phyloP scores from a whole-genome alignment of 441 rosid genomes.

The Jatropha multifida region DNA sequence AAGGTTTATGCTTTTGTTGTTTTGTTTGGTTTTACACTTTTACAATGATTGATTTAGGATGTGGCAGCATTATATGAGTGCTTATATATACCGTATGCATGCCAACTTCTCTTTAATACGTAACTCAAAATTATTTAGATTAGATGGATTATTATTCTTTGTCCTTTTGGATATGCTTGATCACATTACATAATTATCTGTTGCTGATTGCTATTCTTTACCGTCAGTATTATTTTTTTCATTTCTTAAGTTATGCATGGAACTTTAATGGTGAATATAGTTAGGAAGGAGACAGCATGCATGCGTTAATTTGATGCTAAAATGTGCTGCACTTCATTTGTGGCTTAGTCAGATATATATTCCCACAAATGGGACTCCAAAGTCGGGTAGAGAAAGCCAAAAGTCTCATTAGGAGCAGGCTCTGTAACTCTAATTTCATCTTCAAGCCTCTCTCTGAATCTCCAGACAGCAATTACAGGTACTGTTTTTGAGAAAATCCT shows the following conservation, averaged over 20 bases:
- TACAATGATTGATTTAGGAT: too few species aligned
- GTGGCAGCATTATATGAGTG: too few species aligned
- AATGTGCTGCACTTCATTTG: neutral
- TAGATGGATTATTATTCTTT: too few species aligned
- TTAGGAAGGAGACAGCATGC: neutral
- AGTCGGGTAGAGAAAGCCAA: slow-evolving; percentile 50
- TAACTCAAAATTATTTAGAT: too few species aligned
- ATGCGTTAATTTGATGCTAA: neutral
- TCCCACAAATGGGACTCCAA: slow-evolving; percentile 45
- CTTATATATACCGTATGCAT: too few species aligned
- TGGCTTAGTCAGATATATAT: neutral
- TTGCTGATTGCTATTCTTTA: neutral
- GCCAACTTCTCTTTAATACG: too few species aligned
- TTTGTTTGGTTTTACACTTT: too few species aligned
- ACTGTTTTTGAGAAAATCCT: neutral
- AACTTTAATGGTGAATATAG: neutral
- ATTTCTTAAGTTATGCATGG: neutral
- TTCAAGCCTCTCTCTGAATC: slow-evolving; percentile 58
- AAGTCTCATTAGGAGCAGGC: slow-evolving; percentile 62
- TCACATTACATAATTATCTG: too few species aligned
- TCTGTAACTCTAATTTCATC: slow-evolving; percentile 65
- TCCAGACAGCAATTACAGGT: slow-evolving; percentile 88
- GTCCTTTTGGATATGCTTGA: too few species aligned
- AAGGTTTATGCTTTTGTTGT: too few species aligned
- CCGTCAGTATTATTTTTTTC: neutral